Percentiles rank a stretch among this genome's conserved stretches.
Conservation (phyloP, 495 filamentous ascomycete genomes). For the Tuber aestivum region DNA sequence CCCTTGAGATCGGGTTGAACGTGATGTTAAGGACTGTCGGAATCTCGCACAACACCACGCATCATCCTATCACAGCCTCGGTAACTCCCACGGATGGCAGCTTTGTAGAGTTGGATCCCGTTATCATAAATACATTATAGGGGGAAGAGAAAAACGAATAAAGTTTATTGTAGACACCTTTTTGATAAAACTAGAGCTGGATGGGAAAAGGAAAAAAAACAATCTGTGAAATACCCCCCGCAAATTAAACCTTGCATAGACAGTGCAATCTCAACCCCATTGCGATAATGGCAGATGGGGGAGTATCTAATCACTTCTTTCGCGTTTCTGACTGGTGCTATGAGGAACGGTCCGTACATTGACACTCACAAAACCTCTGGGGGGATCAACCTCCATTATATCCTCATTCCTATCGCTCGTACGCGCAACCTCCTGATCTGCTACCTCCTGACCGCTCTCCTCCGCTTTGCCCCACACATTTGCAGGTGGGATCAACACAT, state of each 20-base stretch:
- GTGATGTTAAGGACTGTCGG: not conserved
- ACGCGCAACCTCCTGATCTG: not conserved
- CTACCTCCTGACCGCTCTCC: not conserved
- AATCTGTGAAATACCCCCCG: not conserved
- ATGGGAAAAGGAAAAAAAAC: not conserved
- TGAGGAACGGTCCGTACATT: not conserved
- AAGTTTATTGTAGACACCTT: not conserved
- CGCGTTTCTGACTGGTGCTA: not conserved
- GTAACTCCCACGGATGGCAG: not conserved
- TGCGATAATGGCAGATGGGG: not conserved
- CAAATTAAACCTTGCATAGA: not conserved
- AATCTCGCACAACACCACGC: not conserved
- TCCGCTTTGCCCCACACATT: not conserved
- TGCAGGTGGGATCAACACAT: not conserved
- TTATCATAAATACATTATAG: no score
- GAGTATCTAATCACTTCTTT: not conserved
- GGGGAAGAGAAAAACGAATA: not conserved
- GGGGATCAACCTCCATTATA: not conserved
- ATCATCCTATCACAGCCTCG: not conserved
- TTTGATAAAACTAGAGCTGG: not conserved
- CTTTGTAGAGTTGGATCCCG: not conserved
- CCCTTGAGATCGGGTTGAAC: not conserved
- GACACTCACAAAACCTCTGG: slow-evolving; percentile 2
- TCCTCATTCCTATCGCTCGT: not conserved
- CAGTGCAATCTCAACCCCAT: not conserved